Evolutionary conservation across 257 asterid genomes (phyloP).

Genomic region (Jasminum sambac): DNA sequence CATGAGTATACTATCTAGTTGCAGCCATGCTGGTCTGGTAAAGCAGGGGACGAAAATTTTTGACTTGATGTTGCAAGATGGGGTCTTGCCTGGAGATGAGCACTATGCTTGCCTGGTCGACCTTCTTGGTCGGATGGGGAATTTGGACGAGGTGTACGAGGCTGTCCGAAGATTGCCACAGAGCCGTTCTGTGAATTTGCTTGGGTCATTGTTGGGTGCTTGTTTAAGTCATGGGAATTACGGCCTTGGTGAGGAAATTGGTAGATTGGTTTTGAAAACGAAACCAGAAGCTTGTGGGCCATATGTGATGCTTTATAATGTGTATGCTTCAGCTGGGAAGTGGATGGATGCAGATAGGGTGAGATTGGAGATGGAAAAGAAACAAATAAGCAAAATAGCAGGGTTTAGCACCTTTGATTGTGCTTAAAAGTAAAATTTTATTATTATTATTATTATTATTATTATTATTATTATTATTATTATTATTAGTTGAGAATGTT

Average conservation of each 20-base stretch:
- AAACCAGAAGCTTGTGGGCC: conserved; percentile 31
- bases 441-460: too few relatives aligned
- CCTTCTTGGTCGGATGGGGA: conserved; percentile 54
- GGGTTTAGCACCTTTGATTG: neutral
- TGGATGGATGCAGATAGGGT: conserved; percentile 57
- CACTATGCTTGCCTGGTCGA: conserved; percentile 59
- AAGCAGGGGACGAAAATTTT: conserved; percentile 46
- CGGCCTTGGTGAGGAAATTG: conserved; percentile 57
- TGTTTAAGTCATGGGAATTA: conserved; percentile 55
- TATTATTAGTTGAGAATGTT: too few relatives aligned
- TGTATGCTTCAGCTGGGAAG: conserved; percentile 59
- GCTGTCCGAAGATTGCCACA: conserved; percentile 22
- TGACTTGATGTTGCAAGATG: conserved; percentile 39
- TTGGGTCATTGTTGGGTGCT: conserved; percentile 54
- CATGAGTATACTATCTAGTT: conserved; percentile 44
- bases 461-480: too few relatives aligned
- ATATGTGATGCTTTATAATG: conserved; percentile 49
- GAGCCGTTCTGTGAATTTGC: conserved; percentile 18
- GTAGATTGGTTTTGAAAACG: conserved; percentile 39
- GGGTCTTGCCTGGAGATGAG: conserved; percentile 37
- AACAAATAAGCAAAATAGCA: conserved; percentile 6
- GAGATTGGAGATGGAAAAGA: conserved; percentile 49
- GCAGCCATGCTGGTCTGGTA: conserved; percentile 55
- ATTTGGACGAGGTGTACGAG: conserved; percentile 48
- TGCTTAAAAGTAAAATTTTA: neutral